Percentiles rank a stretch among this genome's conserved stretches.
These are phyloP conservation scores for Colletotrichum acutatum DNA, from an alignment of 2,329 filamentous ascomycete genomes.

Conservation along the genomic window DNA sequence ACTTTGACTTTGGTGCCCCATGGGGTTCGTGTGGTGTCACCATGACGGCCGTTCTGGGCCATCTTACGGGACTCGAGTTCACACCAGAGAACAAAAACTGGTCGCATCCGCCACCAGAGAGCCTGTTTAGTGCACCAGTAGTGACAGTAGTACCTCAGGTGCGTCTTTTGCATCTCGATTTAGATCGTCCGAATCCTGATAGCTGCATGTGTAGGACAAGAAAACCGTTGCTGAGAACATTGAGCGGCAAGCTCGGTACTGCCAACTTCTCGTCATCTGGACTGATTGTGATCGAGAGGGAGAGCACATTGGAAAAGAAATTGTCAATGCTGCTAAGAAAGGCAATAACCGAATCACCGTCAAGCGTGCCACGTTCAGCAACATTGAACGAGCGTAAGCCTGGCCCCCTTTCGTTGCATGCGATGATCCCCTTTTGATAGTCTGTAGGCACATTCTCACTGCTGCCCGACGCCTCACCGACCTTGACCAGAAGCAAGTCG, in stretches of 20 bases:
- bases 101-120: conserved; percentile 81
- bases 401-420: not conserved
- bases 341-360: conserved; percentile 81
- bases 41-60: conserved; percentile 94
- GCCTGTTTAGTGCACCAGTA: conserved; percentile 85
- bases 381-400: conserved; percentile 87
- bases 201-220: conserved; percentile 70
- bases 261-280: conserved; percentile 91
- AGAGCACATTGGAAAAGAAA: conserved; percentile 94
- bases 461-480: conserved; percentile 82
- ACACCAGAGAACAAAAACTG: conserved; percentile 79
- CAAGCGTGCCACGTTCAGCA: conserved; percentile 92
- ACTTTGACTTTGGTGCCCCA: conserved; percentile 83
- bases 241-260: conserved; percentile 76
- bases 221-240: conserved; percentile 87
- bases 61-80: conserved; percentile 87
- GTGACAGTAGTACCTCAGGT: conserved; percentile 75
- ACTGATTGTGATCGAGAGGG: conserved; percentile 98
- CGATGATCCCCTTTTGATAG: conserved; percentile 19
- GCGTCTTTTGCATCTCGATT: conserved; percentile 37
- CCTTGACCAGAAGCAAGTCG: conserved; percentile 86
- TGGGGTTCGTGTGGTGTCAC: conserved; percentile 88
- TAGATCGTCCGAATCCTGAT: conserved; percentile 15
- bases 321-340: conserved; percentile 81
- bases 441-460: conserved; percentile 80